Evolutionary conservation across 1,284 basidiomycete species (phyloP), one percentile per base, ranked within the genome.

Genomic region (Xanthoconium separans): DNA sequence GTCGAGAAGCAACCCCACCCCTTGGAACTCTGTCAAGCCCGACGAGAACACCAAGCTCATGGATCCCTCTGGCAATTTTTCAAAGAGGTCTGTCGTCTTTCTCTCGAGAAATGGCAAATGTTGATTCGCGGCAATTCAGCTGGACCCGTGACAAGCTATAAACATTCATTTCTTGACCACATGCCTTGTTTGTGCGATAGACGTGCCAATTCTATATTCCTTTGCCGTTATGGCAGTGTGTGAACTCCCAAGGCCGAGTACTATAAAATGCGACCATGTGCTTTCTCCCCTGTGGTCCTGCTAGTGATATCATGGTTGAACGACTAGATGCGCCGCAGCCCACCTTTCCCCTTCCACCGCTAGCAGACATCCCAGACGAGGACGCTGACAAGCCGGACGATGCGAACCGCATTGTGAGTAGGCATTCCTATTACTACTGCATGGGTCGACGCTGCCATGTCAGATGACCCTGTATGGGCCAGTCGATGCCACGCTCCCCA

Each of bases 1-100:
- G 89, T 84, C 87, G 44, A 89, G 84, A 75, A 75, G 63, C 66
- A 92, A 92, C 77, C 88, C 89, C 12, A 84, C 84, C 12, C 89
- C 90, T 18, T 92, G 88, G 87, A 87, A 89, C 69, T 77, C 80
- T 56, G 78, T 92, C 68, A 79, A 88, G 68, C 84, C 80, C 39
- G 78, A 85, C 61, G 82, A 91, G 71, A 80, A 80, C 58, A 87
- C 81, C 54, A 92, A 92, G 74, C 45, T 92, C 53, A 65, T 84
- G 65, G 71, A 80, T 50, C 80, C 89, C 37, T 84, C 86, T 74
- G 82, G 86, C 65, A 84, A 82, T 61, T 89, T 91, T 59, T 79
- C 85, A 15, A 86, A 84, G 75, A 82, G 76, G 89, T 89, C 50
- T 55, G 71, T 69, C 29, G 30, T 53, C 16, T 31, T 37, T 45